Base-by-base conservation (phyloP, 2,329 filamentous ascomycete genomes). In the Pseudogymnoascus sp. region DNA sequence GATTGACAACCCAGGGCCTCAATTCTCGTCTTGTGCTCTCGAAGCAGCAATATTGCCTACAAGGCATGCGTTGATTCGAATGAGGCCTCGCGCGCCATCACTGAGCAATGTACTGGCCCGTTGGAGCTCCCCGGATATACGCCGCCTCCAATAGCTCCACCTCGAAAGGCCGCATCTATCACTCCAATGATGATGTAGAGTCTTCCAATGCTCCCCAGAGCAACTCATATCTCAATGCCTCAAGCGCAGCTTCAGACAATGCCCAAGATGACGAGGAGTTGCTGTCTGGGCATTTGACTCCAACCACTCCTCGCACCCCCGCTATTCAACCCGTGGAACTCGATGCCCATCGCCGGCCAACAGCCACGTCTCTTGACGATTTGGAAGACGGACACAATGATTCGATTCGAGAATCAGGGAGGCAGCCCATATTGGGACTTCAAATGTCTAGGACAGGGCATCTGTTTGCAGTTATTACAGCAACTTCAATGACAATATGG, bases 401-500 rank as follows among this genome's bases (percentile, higher is more conserved):
- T 41, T 34, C 60, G 34, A 43, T 28, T 67, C 43, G 65, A 41
- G 63, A 65, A 51, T 60, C 23, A n/a, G 62, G 73, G 54, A 84
- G 80, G 72, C 89, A 89, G 73, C 84, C 83, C 21, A 85, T 97
- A 63, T 78, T 91, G 67, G 90, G 90, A 6, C 79, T 96, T 63
- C 86, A 87, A 68, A 84, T 92, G 43, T 90, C 93, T 1, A 86
- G 93, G 51, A 88, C 84, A 64, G 93, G 93, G 43, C 89, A 93
- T 71, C 79, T 90, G 67, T 97, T 99, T 77, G 90, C 90, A 62
- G 92, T 92, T 57, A 91, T 97, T 73, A 97, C 93, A 0, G 79
- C 84, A 4, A 90, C 90, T 1, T 90, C 90, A 11, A 85, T 99
- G 75, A 92, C 90, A n/a, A 83, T 99, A 69, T 99, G 95, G 95